Conservation (phyloP, 768 basidiomycete species). For the Agaricus subrufescens region DNA sequence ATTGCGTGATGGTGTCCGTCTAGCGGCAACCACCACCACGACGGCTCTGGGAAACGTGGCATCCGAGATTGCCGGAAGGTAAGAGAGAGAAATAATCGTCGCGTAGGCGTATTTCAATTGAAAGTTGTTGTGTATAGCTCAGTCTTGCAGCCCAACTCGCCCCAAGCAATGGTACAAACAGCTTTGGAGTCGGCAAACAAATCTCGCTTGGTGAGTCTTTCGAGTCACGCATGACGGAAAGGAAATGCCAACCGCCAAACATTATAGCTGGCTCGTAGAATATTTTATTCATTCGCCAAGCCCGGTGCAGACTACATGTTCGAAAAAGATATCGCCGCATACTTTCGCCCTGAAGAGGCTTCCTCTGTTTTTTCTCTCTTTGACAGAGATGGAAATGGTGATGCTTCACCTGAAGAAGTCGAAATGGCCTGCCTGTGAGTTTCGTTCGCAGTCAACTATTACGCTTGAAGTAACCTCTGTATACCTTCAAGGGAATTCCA, state of each 20-base stretch:
- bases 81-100: slow-evolving; percentile 2
- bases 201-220: slow-evolving; percentile 50
- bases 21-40: slow-evolving; percentile 77
- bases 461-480: not conserved
- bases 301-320: slow-evolving; percentile 53
- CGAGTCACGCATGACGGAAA: not conserved
- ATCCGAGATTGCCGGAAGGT: slow-evolving; percentile 51
- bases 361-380: slow-evolving; percentile 64
- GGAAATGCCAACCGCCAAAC: not conserved
- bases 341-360: slow-evolving; percentile 69
- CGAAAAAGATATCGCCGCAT: slow-evolving; percentile 65
- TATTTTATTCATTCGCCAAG: slow-evolving; percentile 82
- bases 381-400: slow-evolving; percentile 71
- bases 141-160: slow-evolving; percentile 86
- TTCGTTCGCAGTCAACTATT: not conserved
- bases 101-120: not conserved
- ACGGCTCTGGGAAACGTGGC: slow-evolving; percentile 61
- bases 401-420: slow-evolving; percentile 64
- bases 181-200: slow-evolving; percentile 80
- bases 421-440: slow-evolving; percentile 70
- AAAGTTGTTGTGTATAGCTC: slow-evolving; percentile 28
- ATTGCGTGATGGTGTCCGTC: slow-evolving; percentile 63
- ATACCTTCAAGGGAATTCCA: slow-evolving; percentile 60
- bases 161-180: slow-evolving; percentile 73
- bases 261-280: slow-evolving; percentile 67